These are phyloP conservation scores for Fusarium aywerte DNA, from an alignment of 2,329 filamentous ascomycete species.

Conservation along the genomic window DNA sequence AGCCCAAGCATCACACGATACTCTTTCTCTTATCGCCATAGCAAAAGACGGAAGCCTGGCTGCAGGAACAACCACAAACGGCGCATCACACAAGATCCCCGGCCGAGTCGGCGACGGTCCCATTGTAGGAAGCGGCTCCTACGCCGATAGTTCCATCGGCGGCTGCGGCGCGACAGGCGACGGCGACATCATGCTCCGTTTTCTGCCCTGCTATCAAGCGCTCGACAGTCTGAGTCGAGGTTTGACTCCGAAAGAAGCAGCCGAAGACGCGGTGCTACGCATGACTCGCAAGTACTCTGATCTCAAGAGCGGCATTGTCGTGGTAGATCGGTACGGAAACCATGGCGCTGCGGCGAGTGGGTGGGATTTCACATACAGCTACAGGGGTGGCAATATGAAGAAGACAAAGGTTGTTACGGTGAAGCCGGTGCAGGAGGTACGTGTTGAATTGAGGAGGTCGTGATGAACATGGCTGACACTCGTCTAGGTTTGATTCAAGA, in stretches of 20 bases:
- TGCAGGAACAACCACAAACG: slow-evolving; percentile 66
- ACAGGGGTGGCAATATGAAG: slow-evolving; percentile 59
- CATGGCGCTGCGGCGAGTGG: slow-evolving; percentile 64
- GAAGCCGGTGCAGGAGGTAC: slow-evolving; percentile 30
- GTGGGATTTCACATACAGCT: slow-evolving; percentile 66
- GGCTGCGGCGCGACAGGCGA: slow-evolving; percentile 68
- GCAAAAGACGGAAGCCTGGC: slow-evolving; percentile 59
- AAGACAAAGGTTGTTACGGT: slow-evolving; percentile 59
- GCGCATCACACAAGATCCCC: slow-evolving; percentile 64
- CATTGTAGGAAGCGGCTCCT: slow-evolving; percentile 65
- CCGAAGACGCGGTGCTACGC: slow-evolving; percentile 61
- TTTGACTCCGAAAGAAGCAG: slow-evolving; percentile 60
- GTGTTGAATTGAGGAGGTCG: slow-evolving; percentile 11
- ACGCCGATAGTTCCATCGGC: slow-evolving; percentile 64
- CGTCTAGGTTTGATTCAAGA: slow-evolving; percentile 5
- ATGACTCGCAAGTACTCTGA: slow-evolving; percentile 61
- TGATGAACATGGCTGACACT: slow-evolving; percentile 9
- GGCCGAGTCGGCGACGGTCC: slow-evolving; percentile 67
- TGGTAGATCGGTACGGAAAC: slow-evolving; percentile 59
- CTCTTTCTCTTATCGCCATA: slow-evolving; percentile 64
- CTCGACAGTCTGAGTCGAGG: slow-evolving; percentile 63
- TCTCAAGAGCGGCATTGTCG: slow-evolving; percentile 61
- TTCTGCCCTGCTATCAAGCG: slow-evolving; percentile 67
- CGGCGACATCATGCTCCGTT: slow-evolving; percentile 68
- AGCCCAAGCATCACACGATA: slow-evolving; percentile 58